These are phyloP conservation scores for Sarcomyxa edulis DNA, from an alignment of 768 basidiomycete genomes.

Conservation along the genomic window DNA sequence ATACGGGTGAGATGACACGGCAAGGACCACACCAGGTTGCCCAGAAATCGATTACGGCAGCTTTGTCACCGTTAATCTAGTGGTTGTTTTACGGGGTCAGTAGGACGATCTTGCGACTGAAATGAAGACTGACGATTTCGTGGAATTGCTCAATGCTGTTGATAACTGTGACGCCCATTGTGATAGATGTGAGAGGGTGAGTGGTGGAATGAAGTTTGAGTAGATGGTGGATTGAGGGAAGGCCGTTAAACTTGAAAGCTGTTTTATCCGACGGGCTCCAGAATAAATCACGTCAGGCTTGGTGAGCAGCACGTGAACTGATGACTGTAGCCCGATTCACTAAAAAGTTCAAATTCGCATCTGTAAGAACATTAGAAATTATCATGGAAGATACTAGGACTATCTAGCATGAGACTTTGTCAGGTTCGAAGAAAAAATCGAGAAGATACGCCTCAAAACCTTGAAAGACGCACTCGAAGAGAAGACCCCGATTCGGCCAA, in stretches of 20 bases:
- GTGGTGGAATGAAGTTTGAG: neutral
- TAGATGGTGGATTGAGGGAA: neutral
- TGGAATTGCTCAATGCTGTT: conserved; percentile 1
- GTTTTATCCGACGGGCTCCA: conserved; percentile 2
- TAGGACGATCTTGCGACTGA: neutral
- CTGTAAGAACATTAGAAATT: neutral
- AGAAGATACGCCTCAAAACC: neutral
- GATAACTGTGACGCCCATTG: conserved; percentile 1
- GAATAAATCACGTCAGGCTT: neutral
- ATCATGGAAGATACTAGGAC: no score
- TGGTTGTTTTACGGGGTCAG: no score
- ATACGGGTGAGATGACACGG: conserved; percentile 57
- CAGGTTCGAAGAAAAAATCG: neutral
- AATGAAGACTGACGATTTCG: conserved; percentile 4
- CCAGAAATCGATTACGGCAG: conserved; percentile 66
- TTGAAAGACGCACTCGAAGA: neutral
- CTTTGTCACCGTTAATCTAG: conserved; percentile 45
- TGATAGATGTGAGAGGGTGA: neutral
- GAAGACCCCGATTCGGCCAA: neutral
- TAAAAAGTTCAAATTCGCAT: neutral
- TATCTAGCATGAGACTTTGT: no score
- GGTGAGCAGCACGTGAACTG: conserved; percentile 5
- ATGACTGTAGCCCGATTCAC: conserved; percentile 1
- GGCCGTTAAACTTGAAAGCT: neutral
- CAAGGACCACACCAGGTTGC: conserved; percentile 77